Conservation (phyloP, 2,329 filamentous ascomycete species). For the Fusarium oxysporum region DNA sequence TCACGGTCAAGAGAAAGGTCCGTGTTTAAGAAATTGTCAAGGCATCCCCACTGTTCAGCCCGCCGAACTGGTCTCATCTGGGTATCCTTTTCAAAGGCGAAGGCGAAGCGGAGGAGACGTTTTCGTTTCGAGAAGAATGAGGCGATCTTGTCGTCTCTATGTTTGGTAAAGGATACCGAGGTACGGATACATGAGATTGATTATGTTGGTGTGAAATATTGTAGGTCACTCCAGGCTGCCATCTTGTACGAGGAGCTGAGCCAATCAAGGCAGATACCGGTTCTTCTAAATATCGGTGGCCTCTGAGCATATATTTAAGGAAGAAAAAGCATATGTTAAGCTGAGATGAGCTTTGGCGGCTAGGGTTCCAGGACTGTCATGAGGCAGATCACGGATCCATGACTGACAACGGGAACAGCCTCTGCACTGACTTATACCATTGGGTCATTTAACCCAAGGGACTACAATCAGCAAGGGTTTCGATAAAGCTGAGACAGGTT, state of each 20-base stretch:
- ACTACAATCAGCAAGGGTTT: neutral
- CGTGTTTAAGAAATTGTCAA: slow-evolving; percentile 19
- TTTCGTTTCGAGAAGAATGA: neutral
- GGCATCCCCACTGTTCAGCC: slow-evolving; percentile 15
- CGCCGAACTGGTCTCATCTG: slow-evolving; percentile 1
- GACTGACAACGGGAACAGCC: slow-evolving; percentile 2
- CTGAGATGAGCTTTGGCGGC: neutral
- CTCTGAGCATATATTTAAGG: neutral
- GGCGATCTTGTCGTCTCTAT: slow-evolving; percentile 6
- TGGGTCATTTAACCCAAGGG: neutral
- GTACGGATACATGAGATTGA: slow-evolving; percentile 9
- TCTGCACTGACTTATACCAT: slow-evolving; percentile 14
- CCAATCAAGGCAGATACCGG: neutral
- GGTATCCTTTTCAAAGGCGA: slow-evolving; percentile 21
- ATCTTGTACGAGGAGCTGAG: neutral
- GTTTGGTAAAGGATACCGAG: neutral
- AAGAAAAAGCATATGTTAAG: neutral
- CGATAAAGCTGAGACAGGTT: slow-evolving; percentile 1
- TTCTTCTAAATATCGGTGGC: slow-evolving; percentile 16
- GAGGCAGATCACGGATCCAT: slow-evolving; percentile 8
- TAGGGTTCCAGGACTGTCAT: slow-evolving; percentile 21
- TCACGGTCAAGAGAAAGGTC: slow-evolving; percentile 16
- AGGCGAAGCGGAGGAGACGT: slow-evolving; percentile 5
- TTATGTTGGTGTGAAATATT: neutral
- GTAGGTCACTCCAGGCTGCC: neutral